A percentile compares a stretch with the other conserved stretches of the same genome.
Conservation (phyloP, 768 basidiomycete genomes). For the Candolleomyces aberdarensis region DNA sequence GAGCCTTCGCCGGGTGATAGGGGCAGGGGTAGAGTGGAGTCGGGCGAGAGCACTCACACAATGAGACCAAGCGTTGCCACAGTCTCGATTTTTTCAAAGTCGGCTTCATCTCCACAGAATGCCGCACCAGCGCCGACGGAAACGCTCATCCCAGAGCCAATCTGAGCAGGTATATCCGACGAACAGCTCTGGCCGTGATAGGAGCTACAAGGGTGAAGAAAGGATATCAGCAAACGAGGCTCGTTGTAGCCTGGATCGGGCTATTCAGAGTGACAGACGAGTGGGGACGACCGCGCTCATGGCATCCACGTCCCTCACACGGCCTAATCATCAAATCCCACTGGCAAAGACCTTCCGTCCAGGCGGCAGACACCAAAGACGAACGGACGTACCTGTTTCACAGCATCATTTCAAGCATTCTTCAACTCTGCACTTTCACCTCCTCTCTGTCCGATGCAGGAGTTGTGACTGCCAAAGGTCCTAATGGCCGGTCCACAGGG, state of each 20-base stretch:
- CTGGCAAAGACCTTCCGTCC: too few relatives aligned
- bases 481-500: slow-evolving; percentile 44
- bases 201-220: slow-evolving; percentile 54
- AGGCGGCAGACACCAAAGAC: not conserved
- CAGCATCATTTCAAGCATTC: slow-evolving; percentile 80
- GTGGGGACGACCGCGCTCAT: not conserved
- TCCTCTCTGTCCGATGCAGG: slow-evolving; percentile 45
- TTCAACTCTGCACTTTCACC: slow-evolving; percentile 63
- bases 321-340: not conserved
- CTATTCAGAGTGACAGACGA: too few relatives aligned
- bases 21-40: slow-evolving; percentile 1
- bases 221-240: not conserved
- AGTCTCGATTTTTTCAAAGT: slow-evolving; percentile 87
- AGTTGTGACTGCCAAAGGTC: slow-evolving; percentile 49
- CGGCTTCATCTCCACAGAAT: slow-evolving; percentile 80
- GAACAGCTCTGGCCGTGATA: slow-evolving; percentile 79
- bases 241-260: too few relatives aligned
- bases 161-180: slow-evolving; percentile 79
- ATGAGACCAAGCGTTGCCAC: slow-evolving; percentile 80
- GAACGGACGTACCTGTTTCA: slow-evolving; percentile 68
- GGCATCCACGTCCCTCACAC: not conserved
- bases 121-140: slow-evolving; percentile 79
- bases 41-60: slow-evolving; percentile 45
- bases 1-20: not conserved
- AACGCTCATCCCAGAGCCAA: slow-evolving; percentile 79